Conservation (phyloP, 495 filamentous ascomycete species). For the Talaromyces proteolyticus region DNA sequence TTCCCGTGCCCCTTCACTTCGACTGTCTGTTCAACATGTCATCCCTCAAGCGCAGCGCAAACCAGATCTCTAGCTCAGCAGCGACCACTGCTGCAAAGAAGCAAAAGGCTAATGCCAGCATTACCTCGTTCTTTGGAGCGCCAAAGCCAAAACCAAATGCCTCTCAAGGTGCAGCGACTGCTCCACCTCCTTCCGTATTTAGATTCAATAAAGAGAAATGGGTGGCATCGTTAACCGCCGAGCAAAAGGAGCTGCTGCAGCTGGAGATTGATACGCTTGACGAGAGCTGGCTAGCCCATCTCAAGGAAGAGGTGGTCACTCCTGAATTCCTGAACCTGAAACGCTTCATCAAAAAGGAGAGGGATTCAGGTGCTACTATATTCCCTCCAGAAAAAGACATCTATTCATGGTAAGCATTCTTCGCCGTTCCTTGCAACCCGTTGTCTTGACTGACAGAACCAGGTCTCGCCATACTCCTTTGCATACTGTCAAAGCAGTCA, state of each 20-base stretch:
- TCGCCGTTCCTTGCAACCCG: background rate
- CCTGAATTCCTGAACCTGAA: constrained; percentile 82
- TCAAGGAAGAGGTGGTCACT: constrained; percentile 76
- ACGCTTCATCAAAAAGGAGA: constrained; percentile 76
- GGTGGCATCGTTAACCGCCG: constrained; percentile 67
- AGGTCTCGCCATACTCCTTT: constrained; percentile 92
- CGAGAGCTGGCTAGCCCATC: constrained; percentile 79
- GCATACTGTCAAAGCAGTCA: constrained; percentile 76
- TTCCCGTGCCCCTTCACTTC: background rate
- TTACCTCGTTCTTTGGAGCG: constrained; percentile 60
- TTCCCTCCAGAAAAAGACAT: constrained; percentile 85
- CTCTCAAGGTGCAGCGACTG: constrained; percentile 18
- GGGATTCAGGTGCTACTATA: constrained; percentile 61
- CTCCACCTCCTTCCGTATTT: constrained; percentile 17
- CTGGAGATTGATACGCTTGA: constrained; percentile 90
- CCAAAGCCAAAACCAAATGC: constrained; percentile 39
- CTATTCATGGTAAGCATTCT: constrained; percentile 74
- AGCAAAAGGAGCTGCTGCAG: constrained; percentile 75
- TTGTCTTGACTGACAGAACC: constrained; percentile 4
- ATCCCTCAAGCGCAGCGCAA: constrained; percentile 27
- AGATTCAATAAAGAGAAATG: constrained; percentile 85
- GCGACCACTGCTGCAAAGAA: constrained; percentile 7
- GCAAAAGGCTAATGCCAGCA: constrained; percentile 12
- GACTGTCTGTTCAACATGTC: background rate
- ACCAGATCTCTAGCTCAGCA: constrained; percentile 19